Evolutionary conservation across 2,329 filamentous ascomycete species (phyloP).

Genomic region (Ceratocystis cacaofunesta): DNA sequence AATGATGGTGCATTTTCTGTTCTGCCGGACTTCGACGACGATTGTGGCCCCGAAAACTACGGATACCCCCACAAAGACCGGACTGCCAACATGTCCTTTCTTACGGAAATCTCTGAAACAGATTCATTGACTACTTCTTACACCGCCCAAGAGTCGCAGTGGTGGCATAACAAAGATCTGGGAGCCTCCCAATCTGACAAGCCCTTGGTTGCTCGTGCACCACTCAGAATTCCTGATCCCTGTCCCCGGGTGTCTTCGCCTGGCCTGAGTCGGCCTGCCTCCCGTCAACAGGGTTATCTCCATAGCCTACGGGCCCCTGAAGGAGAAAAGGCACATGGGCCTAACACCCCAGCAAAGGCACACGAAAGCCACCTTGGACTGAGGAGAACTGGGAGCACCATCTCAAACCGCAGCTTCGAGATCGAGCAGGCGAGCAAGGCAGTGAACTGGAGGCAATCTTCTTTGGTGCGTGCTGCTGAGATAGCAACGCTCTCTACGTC

Average conservation of each 20-base stretch:
- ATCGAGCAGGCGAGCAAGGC: constrained; percentile 10
- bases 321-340: not conserved
- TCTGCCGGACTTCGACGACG: constrained; percentile 15
- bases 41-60: not conserved
- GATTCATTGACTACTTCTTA: constrained; percentile 7
- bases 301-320: constrained; percentile 10
- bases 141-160: constrained; percentile 1
- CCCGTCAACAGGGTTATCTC: constrained; percentile 8
- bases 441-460: constrained; percentile 10
- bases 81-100: constrained; percentile 7
- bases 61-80: constrained; percentile 4
- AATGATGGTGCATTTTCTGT: constrained; percentile 15
- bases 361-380: not conserved
- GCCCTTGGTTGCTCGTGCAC: not conserved
- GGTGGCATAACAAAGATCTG: constrained; percentile 12
- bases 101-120: constrained; percentile 13
- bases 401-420: constrained; percentile 12
- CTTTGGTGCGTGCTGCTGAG: constrained; percentile 8
- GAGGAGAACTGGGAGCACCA: constrained; percentile 3
- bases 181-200: not conserved
- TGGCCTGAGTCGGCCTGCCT: constrained; percentile 5
- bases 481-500: constrained; percentile 22
- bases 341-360: not conserved
- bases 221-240: constrained; percentile 8
- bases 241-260: constrained; percentile 3